Percentiles rank a stretch among this genome's conserved stretches.
phyloP scores from a whole-genome alignment of 441 rosid species.

The Populus trichocarpa region DNA sequence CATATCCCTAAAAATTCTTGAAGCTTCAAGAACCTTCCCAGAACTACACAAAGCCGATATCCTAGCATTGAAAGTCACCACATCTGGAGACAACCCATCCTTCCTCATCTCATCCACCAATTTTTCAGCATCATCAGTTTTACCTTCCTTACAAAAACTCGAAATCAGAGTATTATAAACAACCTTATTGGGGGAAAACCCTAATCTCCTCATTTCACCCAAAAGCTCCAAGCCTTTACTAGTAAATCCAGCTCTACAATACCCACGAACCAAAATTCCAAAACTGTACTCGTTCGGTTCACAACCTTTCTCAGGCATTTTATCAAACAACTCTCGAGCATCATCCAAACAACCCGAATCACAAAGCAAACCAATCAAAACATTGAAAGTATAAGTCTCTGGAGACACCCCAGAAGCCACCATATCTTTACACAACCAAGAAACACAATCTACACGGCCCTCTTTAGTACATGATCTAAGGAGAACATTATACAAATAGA shows the following conservation, averaged over 20 bases:
- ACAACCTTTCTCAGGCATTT: constrained; percentile 60
- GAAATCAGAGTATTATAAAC: constrained; percentile 82
- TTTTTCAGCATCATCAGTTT: constrained; percentile 69
- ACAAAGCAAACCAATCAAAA: constrained; percentile 61
- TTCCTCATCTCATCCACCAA: constrained; percentile 76
- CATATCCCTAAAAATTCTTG: constrained; percentile 93
- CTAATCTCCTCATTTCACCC: constrained; percentile 46
- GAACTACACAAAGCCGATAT: constrained; percentile 76
- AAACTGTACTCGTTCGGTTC: constrained; percentile 76
- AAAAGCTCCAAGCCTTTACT: constrained; percentile 60
- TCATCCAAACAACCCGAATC: constrained; percentile 63
- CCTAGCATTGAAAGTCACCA: constrained; percentile 83
- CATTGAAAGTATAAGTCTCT: constrained; percentile 73
- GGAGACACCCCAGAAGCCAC: constrained; percentile 37
- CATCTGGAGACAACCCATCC: constrained; percentile 71
- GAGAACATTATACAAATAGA: constrained; percentile 60
- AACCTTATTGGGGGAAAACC: constrained; percentile 59
- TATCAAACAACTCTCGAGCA: constrained; percentile 34
- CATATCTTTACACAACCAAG: constrained; percentile 83
- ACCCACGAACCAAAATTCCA: constrained; percentile 84
- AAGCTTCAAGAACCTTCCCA: constrained; percentile 80
- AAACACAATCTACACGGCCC: constrained; percentile 46
- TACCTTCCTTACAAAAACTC: constrained; percentile 72
- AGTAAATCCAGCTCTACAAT: constrained; percentile 61
- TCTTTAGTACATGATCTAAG: constrained; percentile 42